Base-by-base conservation (phyloP, 164 flowering plant species). In the Pachysandra terminalis region DNA sequence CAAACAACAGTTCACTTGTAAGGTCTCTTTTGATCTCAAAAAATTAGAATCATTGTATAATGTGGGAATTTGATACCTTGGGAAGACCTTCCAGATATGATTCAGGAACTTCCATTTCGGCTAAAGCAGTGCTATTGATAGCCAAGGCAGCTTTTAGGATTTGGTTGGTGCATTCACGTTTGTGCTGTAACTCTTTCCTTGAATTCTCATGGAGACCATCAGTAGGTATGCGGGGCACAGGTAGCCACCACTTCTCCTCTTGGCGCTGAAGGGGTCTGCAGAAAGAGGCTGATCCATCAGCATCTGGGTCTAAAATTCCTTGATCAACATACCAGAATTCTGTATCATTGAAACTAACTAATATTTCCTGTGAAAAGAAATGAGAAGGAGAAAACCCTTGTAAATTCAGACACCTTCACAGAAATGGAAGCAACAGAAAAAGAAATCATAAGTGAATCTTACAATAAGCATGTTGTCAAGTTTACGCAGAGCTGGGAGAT, bases 241-340 rank as follows among this genome's bases (percentile, higher is more conserved):
- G 99, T 22, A 96, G 83, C 99, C 99, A 96, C 99, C 99, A 96
- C 70, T 93, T 96, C 69, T 96, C 98, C 76, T 88, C 91, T 65
- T 96, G 95, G 59, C 99, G 80, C 66, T 90, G 89, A 58, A 80
- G 68, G 14, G 85, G 73, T 80, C 80, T 87, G 5, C 80, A 84
- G 62, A 84, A 84, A 48, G 98, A 85, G 62, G 82, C 79, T 13
- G 95, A 87, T 0, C 89, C 90, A 81, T 83, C 87, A 40, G 83
- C 80, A 27, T 86, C 90, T 19, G 88, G 68, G 48, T 90, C 84
- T 72, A 83, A 58, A 24, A 93, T 78, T 22, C 96, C 99, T 81
- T 93, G 93, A 75, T 93, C 99, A 22, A 93, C 86, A 68, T 96
- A 96, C 99, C 99, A 96, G 73, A 96, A 96, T 49, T 96, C 99